Evolutionary conservation across 208 protist species (phyloP), one percentile per base, ranked within the genome.

Genomic region (Wallacemonas rigidus): DNA sequence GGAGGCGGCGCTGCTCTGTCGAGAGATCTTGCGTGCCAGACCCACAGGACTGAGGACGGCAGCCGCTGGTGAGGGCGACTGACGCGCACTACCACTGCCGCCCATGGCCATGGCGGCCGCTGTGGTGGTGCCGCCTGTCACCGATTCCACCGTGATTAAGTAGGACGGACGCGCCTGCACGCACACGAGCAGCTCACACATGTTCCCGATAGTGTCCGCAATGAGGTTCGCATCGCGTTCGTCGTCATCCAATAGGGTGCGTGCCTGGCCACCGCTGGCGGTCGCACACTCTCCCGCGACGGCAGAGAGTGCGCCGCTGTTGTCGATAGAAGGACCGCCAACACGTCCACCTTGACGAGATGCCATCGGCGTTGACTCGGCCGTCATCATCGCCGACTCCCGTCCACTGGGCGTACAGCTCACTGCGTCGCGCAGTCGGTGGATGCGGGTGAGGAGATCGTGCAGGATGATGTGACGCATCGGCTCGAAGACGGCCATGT

Each of bases 401-500:
- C 15, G 39, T 14, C 62, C 48, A 43, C 45, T 41, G 35, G 38
- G 39, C 15, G 45, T 44, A 2, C 8, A 7, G 51, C 58, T 63
- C 41, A 17, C 72, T 15, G 26, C 71, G 12, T 80, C 76, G 8
- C 75, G 70, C 51, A 81, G 79, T 8, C 68, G 81, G 64, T 17
- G 71, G 47, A 72, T 77, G 15, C 60, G 72, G 35, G 69, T 50
- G 15, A 83, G 43, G 62, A 92, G 45, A 64, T 89, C 87, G 5
- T 76, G 35, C 7, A 76, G 26, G 44, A 92, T 60, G 17, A 81
- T 60, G 12, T 74, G 74, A 53, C 64, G 74, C 54, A 91, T 58
- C 1, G 87, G 87, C 51, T 90, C 80, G 69, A 87, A 93, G 54
- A 96, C 86, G 43, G 87, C 79, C 2, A 84, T 74, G 71, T 93